Conservation (phyloP, 345 rosid species). For the Citrus inodora region DNA sequence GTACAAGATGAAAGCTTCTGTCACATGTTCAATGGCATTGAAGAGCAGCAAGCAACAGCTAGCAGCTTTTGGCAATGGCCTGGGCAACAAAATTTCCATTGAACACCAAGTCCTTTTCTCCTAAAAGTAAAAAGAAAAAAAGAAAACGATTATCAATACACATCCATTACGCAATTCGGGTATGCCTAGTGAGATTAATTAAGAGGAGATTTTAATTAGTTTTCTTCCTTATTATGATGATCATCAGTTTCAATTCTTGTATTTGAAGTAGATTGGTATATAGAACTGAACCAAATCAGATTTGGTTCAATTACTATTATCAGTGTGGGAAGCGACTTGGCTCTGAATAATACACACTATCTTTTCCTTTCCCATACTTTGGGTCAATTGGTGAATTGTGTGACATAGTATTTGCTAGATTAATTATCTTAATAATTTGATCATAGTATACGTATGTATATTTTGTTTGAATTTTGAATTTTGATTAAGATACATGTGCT, state of each 20-base stretch:
- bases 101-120: constrained; percentile 17
- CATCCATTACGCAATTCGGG: constrained; percentile 6
- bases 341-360: constrained; percentile 15
- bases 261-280: constrained; percentile 29
- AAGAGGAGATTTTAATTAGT: constrained; percentile 13
- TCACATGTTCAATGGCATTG: constrained; percentile 67
- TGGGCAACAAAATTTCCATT: constrained; percentile 60
- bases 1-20: constrained; percentile 46
- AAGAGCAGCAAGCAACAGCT: constrained; percentile 45
- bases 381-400: constrained; percentile 15
- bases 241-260: constrained; percentile 13
- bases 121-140: background rate
- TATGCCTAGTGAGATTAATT: constrained; percentile 14
- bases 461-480: background rate
- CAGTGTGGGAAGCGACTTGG: constrained; percentile 25
- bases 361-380: constrained; percentile 24
- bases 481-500: constrained; percentile 50
- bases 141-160: background rate
- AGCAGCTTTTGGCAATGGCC: constrained; percentile 73
- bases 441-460: constrained; percentile 21
- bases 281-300: constrained; percentile 25
- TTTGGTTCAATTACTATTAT: constrained; percentile 20
- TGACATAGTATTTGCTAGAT: constrained; percentile 21
- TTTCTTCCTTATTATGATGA: background rate
- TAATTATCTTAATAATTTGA: constrained; percentile 12